Percentiles rank a stretch among this genome's conserved stretches.
Conservation (phyloP, 192 early-diverging fungal species). For the Coemansia sp. region DNA sequence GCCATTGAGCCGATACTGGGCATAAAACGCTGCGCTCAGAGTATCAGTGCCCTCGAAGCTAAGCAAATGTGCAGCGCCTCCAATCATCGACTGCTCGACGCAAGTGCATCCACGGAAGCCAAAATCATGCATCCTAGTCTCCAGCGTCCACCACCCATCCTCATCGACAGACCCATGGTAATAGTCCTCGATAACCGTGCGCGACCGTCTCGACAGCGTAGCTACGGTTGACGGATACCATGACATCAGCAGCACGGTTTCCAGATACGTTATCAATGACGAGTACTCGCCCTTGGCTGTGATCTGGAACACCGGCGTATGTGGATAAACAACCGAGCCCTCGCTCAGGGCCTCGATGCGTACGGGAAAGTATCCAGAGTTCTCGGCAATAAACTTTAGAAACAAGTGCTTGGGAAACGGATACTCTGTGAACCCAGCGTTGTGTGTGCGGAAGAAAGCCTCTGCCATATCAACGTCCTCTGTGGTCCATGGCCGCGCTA, state of each 20-base stretch:
- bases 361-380: constrained; percentile 86
- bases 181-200: constrained; percentile 61
- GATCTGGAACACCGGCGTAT: constrained; percentile 83
- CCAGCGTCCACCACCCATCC: constrained; percentile 56
- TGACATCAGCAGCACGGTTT: constrained; percentile 79
- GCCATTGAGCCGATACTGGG: constrained; percentile 73
- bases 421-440: constrained; percentile 64
- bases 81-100: constrained; percentile 85
- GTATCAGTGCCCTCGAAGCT: constrained; percentile 85
- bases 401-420: constrained; percentile 83
- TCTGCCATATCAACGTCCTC: constrained; percentile 70
- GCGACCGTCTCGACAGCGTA: constrained; percentile 73
- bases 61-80: constrained; percentile 82
- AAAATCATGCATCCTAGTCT: constrained; percentile 82
- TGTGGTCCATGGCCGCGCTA: constrained; percentile 67
- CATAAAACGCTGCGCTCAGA: constrained; percentile 77
- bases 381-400: constrained; percentile 72
- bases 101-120: constrained; percentile 89
- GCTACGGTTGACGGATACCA: constrained; percentile 91
- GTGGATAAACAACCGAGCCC: constrained; percentile 79
- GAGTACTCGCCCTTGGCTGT: constrained; percentile 73
- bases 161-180: constrained; percentile 73
- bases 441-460: constrained; percentile 75
- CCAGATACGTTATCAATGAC: constrained; percentile 79
- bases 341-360: constrained; percentile 79